Evolutionary conservation across 2,329 filamentous ascomycete species (phyloP).

Genomic region (Cladobotryum protrusum): DNA sequence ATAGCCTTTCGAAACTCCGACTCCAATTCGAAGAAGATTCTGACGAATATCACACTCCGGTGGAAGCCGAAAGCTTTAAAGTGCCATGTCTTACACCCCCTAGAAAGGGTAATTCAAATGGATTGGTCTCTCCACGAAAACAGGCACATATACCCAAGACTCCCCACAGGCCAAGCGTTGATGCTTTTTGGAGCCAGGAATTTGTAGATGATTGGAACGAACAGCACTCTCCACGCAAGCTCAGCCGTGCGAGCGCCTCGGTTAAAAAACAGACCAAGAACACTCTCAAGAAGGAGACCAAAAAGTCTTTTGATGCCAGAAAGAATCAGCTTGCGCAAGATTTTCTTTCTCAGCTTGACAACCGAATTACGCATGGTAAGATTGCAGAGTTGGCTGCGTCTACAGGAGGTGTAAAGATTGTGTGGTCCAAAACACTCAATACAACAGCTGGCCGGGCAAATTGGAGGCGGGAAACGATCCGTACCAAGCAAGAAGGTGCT

Average conservation of each 20-base stretch:
- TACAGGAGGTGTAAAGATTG: conserved; percentile 64
- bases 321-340: conserved; percentile 57
- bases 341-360: conserved; percentile 67
- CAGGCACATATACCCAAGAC: conserved; percentile 42
- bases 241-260: conserved; percentile 16
- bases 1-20: background rate
- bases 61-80: background rate
- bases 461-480: conserved; percentile 58
- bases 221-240: conserved; percentile 48
- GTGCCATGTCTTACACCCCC: background rate
- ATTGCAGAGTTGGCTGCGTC: conserved; percentile 51
- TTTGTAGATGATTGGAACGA: conserved; percentile 60
- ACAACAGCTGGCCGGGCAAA: conserved; percentile 72
- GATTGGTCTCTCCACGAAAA: conserved; percentile 27
- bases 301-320: conserved; percentile 54
- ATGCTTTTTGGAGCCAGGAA: conserved; percentile 55
- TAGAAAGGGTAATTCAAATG: conserved; percentile 6
- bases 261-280: conserved; percentile 18
- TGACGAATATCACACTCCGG: background rate
- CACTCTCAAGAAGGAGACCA: conserved; percentile 33
- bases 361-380: conserved; percentile 52
- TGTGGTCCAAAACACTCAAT: conserved; percentile 73
- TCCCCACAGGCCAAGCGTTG: conserved; percentile 46
- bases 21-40: background rate
- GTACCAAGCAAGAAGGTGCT: conserved; percentile 23